phyloP scores from a whole-genome alignment of 768 basidiomycete genomes.

The Panaeolus cyanescens region DNA sequence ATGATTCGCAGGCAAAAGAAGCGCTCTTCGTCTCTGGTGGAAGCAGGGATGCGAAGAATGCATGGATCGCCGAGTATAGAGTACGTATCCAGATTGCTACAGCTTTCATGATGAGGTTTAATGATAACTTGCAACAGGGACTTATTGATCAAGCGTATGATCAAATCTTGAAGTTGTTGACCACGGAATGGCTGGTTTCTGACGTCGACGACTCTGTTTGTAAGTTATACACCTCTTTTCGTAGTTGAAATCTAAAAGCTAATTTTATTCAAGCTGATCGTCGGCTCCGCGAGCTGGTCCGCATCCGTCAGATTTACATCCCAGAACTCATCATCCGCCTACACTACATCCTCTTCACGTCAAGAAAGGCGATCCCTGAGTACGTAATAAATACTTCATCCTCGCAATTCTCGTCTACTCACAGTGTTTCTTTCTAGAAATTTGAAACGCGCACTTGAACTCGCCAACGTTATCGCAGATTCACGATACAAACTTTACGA shows the following conservation, averaged over 20 bases:
- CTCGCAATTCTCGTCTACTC: background rate
- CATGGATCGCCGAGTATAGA: slow-evolving; percentile 69
- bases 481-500: slow-evolving; percentile 84
- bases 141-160: slow-evolving; percentile 67
- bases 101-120: background rate
- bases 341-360: slow-evolving; percentile 69
- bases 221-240: slow-evolving; percentile 23
- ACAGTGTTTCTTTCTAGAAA: slow-evolving; percentile 51
- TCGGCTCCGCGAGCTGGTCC: slow-evolving; percentile 65
- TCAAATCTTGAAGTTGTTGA: slow-evolving; percentile 69
- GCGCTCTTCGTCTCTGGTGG: slow-evolving; percentile 41
- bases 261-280: slow-evolving; percentile 58
- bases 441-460: slow-evolving; percentile 69
- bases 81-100: slow-evolving; percentile 32
- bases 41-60: slow-evolving; percentile 56
- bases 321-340: slow-evolving; percentile 89
- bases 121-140: slow-evolving; percentile 31
- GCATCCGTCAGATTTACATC: slow-evolving; percentile 87
- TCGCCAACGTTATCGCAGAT: slow-evolving; percentile 87
- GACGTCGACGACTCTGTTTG: slow-evolving; percentile 48
- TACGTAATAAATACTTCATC: slow-evolving; percentile 34
- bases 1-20: slow-evolving; percentile 61
- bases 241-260: slow-evolving; percentile 6
- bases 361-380: slow-evolving; percentile 67
- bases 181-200: slow-evolving; percentile 73